These are phyloP conservation scores for Aegilops tauschii DNA, from an alignment of 176 grass and related monocot genomes.

Conservation along the genomic window DNA sequence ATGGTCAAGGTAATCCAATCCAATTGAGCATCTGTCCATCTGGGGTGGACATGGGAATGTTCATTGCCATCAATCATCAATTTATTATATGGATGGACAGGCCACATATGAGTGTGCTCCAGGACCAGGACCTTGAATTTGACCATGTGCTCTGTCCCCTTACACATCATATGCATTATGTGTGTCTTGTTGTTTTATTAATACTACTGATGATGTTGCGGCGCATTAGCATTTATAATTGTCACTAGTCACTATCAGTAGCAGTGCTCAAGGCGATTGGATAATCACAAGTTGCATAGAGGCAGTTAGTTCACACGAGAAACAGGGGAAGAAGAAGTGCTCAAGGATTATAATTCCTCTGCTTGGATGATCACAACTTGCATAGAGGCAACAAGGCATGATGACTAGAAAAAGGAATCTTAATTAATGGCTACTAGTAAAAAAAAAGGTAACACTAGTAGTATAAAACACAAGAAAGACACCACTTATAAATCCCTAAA, in stretches of 20 bases:
- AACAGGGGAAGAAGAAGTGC: background rate
- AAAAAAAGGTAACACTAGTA: constrained; percentile 22
- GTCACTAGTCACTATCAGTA: background rate
- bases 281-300: background rate
- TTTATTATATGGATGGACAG: background rate
- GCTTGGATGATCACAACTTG: constrained; percentile 20
- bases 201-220: background rate
- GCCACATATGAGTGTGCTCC: background rate
- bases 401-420: constrained; percentile 4
- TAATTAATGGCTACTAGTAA: constrained; percentile 24
- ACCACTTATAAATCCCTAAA: constrained; percentile 60
- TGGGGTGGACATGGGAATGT: background rate
- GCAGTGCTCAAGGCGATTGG: background rate
- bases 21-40: background rate
- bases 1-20: background rate
- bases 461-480: constrained; percentile 54
- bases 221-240: background rate
- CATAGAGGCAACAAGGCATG: constrained; percentile 23
- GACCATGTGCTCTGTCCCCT: background rate
- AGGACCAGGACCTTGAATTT: constrained; percentile 1
- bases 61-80: background rate
- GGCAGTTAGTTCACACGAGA: background rate
- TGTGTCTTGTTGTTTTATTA: background rate
- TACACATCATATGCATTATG: background rate
- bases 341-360: constrained; percentile 5